A percentile compares a stretch with the other conserved stretches of the same genome.
These are phyloP conservation scores for Stagonosporopsis tanaceti DNA, from an alignment of 2,329 filamentous ascomycete species.

Conservation along the genomic window DNA sequence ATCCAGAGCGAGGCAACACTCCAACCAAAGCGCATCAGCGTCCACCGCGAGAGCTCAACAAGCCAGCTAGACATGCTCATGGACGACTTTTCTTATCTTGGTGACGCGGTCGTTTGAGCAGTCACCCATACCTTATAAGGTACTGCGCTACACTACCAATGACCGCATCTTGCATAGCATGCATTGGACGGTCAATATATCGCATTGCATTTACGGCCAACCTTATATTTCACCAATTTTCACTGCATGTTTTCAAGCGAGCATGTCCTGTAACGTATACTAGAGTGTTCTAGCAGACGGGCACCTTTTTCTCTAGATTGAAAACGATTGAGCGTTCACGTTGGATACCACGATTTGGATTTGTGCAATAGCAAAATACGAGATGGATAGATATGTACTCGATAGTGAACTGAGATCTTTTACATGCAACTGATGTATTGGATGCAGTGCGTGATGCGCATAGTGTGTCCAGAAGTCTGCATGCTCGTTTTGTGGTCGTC, in stretches of 20 bases:
- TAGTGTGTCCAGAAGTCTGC: no score
- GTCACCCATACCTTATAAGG: background rate
- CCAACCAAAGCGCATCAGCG: conserved; percentile 20
- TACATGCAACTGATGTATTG: no score
- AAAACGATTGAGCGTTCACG: background rate
- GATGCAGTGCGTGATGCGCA: no score
- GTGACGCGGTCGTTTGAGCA: conserved; percentile 39
- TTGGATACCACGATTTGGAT: conserved; percentile 6
- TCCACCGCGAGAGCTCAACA: conserved; percentile 31
- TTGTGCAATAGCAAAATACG: background rate
- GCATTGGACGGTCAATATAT: conserved; percentile 6
- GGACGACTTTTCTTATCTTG: conserved; percentile 46
- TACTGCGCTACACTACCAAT: background rate
- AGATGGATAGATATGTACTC: background rate
- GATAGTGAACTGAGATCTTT: background rate
- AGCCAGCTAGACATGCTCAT: conserved; percentile 39
- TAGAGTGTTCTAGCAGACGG: conserved; percentile 4
- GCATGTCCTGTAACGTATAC: background rate
- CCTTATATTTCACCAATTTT: background rate
- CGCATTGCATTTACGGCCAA: background rate
- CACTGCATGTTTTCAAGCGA: background rate
- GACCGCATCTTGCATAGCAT: conserved; percentile 1
- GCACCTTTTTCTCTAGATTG: background rate
- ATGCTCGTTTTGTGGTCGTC: no score
- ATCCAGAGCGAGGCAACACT: conserved; percentile 31